A percentile compares a stretch with the other conserved stretches of the same genome.
Evolutionary conservation across 129 eudicot species (phyloP).

Genomic region (Tanacetum coccineum): DNA sequence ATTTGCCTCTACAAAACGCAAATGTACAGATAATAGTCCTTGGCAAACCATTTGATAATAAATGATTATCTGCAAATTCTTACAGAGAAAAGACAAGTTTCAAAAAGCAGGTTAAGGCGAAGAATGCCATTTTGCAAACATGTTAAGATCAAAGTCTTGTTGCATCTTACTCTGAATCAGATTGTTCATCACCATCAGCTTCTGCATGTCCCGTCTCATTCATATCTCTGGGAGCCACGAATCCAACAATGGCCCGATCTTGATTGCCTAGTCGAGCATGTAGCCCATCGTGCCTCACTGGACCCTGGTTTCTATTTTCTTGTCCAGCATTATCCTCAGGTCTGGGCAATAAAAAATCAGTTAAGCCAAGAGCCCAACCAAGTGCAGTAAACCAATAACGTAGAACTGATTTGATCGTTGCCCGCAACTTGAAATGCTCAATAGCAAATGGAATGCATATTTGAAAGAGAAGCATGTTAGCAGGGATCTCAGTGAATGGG

Average conservation of each 20-base stretch:
- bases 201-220: conserved; percentile 50
- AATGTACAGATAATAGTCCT: no score
- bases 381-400: conserved; percentile 84
- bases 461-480: conserved; percentile 96
- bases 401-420: conserved; percentile 76
- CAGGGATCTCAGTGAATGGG: conserved; percentile 94
- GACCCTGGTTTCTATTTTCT: conserved; percentile 60
- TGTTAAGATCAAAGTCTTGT: background rate
- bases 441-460: conserved; percentile 95
- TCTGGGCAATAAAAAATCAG: conserved; percentile 64
- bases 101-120: no score
- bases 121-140: no score
- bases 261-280: conserved; percentile 45
- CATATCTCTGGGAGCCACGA: conserved; percentile 39
- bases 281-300: conserved; percentile 47
- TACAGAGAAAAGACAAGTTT: background rate
- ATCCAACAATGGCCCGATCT: conserved; percentile 37
- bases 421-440: conserved; percentile 88
- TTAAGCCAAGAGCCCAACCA: conserved; percentile 88
- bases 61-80: no score
- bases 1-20: no score
- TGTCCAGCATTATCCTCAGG: conserved; percentile 64
- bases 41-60: no score
- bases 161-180: conserved; percentile 68
- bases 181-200: conserved; percentile 56